Conservation (phyloP, 176 grass and related monocot species). For the Lolium perenne region DNA sequence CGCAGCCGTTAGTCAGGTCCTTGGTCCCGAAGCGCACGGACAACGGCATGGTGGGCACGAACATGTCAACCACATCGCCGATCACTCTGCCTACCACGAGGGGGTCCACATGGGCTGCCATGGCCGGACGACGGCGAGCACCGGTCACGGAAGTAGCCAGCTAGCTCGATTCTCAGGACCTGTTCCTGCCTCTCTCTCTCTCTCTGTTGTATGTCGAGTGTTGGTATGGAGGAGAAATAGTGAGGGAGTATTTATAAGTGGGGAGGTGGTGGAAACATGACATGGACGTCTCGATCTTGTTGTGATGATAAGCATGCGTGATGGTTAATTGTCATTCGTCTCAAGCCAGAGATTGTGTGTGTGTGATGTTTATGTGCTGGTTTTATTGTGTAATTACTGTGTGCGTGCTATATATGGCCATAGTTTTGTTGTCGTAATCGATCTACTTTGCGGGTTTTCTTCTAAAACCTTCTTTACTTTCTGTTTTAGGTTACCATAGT, state of each 20-base stretch:
- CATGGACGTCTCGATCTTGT: slow-evolving; percentile 40
- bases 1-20: slow-evolving; percentile 67
- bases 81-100: slow-evolving; percentile 81
- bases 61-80: slow-evolving; percentile 77
- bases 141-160: neutral
- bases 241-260: slow-evolving; percentile 43
- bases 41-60: slow-evolving; percentile 66
- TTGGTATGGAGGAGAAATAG: neutral
- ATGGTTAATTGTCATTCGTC: slow-evolving; percentile 28
- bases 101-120: slow-evolving; percentile 60
- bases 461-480: neutral
- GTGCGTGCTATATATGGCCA: neutral
- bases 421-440: no score
- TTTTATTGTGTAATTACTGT: no score
- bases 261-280: slow-evolving; percentile 45
- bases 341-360: slow-evolving; percentile 26
- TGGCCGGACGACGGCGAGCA: neutral
- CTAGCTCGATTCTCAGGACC: neutral
- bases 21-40: slow-evolving; percentile 61
- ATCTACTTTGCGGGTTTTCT: no score
- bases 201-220: neutral
- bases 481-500: neutral
- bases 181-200: neutral
- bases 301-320: slow-evolving; percentile 38
- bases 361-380: neutral